A percentile compares a stretch with the other conserved stretches of the same genome.
Evolutionary conservation across 768 basidiomycete genomes (phyloP).

Genomic region (Paxillus involutus): DNA sequence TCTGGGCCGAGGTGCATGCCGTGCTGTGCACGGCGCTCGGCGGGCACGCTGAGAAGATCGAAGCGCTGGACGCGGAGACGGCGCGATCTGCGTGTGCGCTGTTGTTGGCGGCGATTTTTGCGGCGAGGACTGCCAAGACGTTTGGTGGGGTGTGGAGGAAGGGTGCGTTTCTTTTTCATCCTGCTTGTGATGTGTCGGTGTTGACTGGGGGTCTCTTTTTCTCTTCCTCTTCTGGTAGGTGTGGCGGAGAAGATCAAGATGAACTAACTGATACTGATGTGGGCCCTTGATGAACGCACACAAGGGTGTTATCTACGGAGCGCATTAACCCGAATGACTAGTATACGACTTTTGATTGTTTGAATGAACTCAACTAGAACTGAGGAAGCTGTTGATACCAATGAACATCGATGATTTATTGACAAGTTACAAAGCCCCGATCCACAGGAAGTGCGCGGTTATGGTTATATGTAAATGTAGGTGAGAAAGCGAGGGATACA

Average conservation of each 20-base stretch:
- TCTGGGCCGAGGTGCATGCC: slow-evolving; percentile 65
- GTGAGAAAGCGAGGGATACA: background rate
- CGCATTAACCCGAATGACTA: background rate
- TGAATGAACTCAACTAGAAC: background rate
- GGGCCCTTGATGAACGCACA: background rate
- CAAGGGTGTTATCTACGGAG: background rate
- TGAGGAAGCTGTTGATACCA: slow-evolving; percentile 2
- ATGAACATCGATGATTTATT: slow-evolving; percentile 4
- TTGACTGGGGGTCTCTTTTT: background rate
- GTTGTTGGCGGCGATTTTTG: slow-evolving; percentile 61
- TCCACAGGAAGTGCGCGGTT: background rate
- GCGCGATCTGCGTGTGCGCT: slow-evolving; percentile 75
- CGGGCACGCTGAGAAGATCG: slow-evolving; percentile 32
- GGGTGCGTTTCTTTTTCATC: slow-evolving; percentile 10
- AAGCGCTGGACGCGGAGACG: slow-evolving; percentile 57
- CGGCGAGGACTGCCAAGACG: slow-evolving; percentile 63
- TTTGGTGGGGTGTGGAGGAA: slow-evolving; percentile 36
- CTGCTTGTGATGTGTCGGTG: background rate
- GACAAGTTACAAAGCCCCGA: slow-evolving; percentile 12
- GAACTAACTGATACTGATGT: slow-evolving; percentile 7
- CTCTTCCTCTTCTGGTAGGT: slow-evolving; percentile 1
- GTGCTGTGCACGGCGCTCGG: slow-evolving; percentile 50
- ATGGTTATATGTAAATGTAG: background rate
- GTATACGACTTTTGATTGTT: background rate
- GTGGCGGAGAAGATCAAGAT: slow-evolving; percentile 28